Conservation (phyloP, 2,329 filamentous ascomycete genomes). For the Calonectria crousiana region DNA sequence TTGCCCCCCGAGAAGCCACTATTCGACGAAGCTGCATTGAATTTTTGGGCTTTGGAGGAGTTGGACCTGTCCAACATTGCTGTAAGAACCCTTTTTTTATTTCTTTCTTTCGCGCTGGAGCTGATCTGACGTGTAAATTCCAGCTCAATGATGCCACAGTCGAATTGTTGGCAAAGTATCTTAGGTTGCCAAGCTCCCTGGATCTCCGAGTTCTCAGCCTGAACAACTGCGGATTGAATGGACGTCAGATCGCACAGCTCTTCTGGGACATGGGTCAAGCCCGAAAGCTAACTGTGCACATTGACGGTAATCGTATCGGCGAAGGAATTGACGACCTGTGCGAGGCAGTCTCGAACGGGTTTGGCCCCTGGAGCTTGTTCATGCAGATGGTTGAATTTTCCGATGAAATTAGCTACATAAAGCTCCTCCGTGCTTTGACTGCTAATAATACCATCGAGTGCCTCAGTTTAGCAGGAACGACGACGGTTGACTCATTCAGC, state of each 20-base stretch:
- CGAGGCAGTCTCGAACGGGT: slow-evolving; percentile 59
- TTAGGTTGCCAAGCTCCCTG: slow-evolving; percentile 55
- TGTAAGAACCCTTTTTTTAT: slow-evolving; percentile 48
- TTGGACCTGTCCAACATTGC: slow-evolving; percentile 67
- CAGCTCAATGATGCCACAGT: slow-evolving; percentile 65
- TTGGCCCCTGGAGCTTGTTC: slow-evolving; percentile 63
- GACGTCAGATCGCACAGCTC: slow-evolving; percentile 62
- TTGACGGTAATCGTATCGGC: slow-evolving; percentile 67
- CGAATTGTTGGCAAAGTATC: slow-evolving; percentile 59
- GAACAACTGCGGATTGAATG: slow-evolving; percentile 65
- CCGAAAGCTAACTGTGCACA: slow-evolving; percentile 60
- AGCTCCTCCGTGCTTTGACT: slow-evolving; percentile 62
- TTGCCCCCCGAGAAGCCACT: slow-evolving; percentile 59
- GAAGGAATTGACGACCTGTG: slow-evolving; percentile 64
- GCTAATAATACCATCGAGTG: slow-evolving; percentile 63
- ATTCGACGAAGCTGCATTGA: slow-evolving; percentile 58
- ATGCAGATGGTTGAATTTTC: slow-evolving; percentile 70
- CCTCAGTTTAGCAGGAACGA: slow-evolving; percentile 67
- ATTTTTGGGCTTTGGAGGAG: slow-evolving; percentile 62
- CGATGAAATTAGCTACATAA: slow-evolving; percentile 63
- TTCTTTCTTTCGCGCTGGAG: background rate
- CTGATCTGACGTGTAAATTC: background rate
- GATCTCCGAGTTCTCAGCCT: slow-evolving; percentile 60
- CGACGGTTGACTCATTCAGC: slow-evolving; percentile 60
- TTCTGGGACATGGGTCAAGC: slow-evolving; percentile 63